Evolutionary conservation across 2,329 filamentous ascomycete species (phyloP).

Genomic region (Colletotrichum higginsianum): DNA sequence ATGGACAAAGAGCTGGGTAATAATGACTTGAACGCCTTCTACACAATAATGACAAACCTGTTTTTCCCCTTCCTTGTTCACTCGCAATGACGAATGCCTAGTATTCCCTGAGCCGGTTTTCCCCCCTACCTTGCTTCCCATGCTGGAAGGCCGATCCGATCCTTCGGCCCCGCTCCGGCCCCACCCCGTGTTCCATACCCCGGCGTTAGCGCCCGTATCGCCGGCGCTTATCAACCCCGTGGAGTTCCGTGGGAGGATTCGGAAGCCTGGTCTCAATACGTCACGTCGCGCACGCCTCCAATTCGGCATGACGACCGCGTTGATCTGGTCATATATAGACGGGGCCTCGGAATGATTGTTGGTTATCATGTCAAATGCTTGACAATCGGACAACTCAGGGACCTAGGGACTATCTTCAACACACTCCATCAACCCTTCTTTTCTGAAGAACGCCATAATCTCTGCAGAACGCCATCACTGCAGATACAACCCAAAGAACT

Average conservation of each 20-base stretch:
- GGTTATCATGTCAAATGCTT: too few relatives aligned
- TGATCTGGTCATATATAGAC: not conserved
- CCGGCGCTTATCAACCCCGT: not conserved
- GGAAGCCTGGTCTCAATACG: not conserved
- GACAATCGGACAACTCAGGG: too few relatives aligned
- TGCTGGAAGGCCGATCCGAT: not conserved
- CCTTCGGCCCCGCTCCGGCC: too few relatives aligned
- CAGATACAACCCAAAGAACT: not conserved
- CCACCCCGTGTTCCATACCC: too few relatives aligned
- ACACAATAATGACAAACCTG: conserved; percentile 9
- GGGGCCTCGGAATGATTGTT: too few relatives aligned
- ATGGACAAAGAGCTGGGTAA: not conserved
- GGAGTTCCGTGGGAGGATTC: conserved; percentile 13
- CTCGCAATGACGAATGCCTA: not conserved
- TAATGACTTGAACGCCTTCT: conserved; percentile 16
- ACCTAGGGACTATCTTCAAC: too few relatives aligned
- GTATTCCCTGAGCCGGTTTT: not conserved
- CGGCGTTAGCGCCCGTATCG: conserved; percentile 13
- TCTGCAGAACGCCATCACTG: not conserved
- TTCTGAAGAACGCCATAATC: too few relatives aligned
- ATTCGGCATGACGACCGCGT: not conserved
- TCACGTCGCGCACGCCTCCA: too few relatives aligned
- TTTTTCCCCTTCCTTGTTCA: not conserved
- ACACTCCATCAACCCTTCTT: too few relatives aligned
- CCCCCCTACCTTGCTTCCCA: too few relatives aligned